Conservation (phyloP, 352 stramenopile genomes). For the Phytophthora pisi region DNA sequence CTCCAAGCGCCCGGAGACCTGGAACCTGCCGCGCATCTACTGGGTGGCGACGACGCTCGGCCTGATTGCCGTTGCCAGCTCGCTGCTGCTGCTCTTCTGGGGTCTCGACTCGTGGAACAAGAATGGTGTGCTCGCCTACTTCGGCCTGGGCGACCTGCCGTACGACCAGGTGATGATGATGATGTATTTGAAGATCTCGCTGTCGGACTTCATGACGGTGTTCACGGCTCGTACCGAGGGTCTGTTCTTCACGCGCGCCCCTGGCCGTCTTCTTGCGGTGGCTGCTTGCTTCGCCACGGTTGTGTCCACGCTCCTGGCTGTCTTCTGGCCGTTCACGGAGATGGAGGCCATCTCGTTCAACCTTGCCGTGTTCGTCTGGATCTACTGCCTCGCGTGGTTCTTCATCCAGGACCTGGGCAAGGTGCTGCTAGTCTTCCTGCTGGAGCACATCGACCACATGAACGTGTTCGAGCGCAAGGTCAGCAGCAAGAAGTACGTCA, state of each 20-base stretch:
- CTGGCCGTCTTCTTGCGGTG: slow-evolving; percentile 71
- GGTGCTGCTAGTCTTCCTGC: slow-evolving; percentile 63
- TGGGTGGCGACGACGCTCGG: slow-evolving; percentile 61
- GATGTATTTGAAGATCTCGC: slow-evolving; percentile 95
- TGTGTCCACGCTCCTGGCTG: slow-evolving; percentile 81
- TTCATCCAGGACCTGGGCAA: slow-evolving; percentile 88
- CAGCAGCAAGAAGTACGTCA: slow-evolving; percentile 64
- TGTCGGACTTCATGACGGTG: slow-evolving; percentile 94
- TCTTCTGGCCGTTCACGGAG: slow-evolving; percentile 85
- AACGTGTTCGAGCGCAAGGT: slow-evolving; percentile 66
- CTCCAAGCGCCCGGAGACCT: slow-evolving; percentile 69
- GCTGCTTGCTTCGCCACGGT: slow-evolving; percentile 80
- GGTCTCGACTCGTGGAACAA: slow-evolving; percentile 86
- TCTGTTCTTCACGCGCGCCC: slow-evolving; percentile 83
- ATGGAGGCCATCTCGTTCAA: slow-evolving; percentile 81
- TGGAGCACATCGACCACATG: slow-evolving; percentile 61
- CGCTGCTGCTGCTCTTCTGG: slow-evolving; percentile 85
- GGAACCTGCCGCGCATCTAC: slow-evolving; percentile 76
- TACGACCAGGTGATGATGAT: slow-evolving; percentile 92
- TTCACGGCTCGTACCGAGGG: slow-evolving; percentile 87
- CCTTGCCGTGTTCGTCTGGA: slow-evolving; percentile 85
- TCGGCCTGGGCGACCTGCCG: slow-evolving; percentile 68
- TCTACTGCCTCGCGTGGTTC: slow-evolving; percentile 90
- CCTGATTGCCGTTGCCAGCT: slow-evolving; percentile 81
- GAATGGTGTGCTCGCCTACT: slow-evolving; percentile 60